Conservation (phyloP, 495 filamentous ascomycete genomes). For the Xylaria telfairii region DNA sequence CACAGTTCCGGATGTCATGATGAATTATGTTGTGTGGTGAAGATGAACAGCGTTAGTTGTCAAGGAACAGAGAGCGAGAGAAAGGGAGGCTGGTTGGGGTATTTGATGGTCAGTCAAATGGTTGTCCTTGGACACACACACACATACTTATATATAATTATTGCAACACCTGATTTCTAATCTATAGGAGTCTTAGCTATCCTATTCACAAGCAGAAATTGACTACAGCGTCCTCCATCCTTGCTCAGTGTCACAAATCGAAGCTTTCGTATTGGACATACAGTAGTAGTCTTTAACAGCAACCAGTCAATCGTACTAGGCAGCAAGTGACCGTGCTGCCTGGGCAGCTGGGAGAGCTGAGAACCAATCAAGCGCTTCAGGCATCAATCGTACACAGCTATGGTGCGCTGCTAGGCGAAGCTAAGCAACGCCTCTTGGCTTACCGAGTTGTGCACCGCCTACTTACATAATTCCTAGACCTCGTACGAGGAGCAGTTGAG, state of each 20-base stretch:
- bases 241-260: not conserved
- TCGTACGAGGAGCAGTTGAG: too few relatives aligned
- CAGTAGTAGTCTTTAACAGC: not conserved
- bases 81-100: not conserved
- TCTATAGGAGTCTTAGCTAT: not conserved
- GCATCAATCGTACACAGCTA: not conserved
- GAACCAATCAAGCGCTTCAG: constrained; percentile 1
- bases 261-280: not conserved
- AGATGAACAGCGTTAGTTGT: not conserved
- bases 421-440: not conserved
- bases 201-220: not conserved
- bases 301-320: not conserved
- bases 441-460: not conserved
- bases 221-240: not conserved
- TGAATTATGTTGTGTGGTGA: too few relatives aligned
- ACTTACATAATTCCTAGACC: too few relatives aligned
- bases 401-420: not conserved
- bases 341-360: not conserved
- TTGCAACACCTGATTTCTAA: not conserved
- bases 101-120: not conserved
- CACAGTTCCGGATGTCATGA: not conserved
- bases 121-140: too few relatives aligned
- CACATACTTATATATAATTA: not conserved
- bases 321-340: not conserved
- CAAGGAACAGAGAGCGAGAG: not conserved